Evolutionary conservation across 2,329 filamentous ascomycete genomes (phyloP).

Genomic region (Cordyceps fumosorosea): DNA sequence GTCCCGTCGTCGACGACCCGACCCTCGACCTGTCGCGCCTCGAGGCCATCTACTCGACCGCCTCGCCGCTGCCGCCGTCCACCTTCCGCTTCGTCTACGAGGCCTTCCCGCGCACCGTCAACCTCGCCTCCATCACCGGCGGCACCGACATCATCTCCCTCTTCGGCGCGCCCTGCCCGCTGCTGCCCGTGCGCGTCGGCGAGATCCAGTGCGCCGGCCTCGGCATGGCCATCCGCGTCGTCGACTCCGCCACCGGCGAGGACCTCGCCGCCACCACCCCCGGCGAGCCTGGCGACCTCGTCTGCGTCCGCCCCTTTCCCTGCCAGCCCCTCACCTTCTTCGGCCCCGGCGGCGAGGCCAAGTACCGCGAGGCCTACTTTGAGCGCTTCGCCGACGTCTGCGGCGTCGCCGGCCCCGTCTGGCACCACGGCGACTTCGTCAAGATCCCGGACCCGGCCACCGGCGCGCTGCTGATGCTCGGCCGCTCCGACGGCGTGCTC

Average conservation of each 20-base stretch:
- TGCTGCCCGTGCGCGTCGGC: slow-evolving; percentile 64
- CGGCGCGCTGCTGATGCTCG: slow-evolving; percentile 81
- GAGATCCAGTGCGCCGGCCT: slow-evolving; percentile 74
- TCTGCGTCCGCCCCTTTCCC: slow-evolving; percentile 81
- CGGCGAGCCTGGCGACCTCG: slow-evolving; percentile 75
- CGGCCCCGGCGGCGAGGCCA: slow-evolving; percentile 55
- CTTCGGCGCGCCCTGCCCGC: slow-evolving; percentile 77
- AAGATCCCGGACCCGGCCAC: slow-evolving; percentile 58
- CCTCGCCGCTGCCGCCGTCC: slow-evolving; percentile 83
- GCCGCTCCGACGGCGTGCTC: slow-evolving; percentile 83
- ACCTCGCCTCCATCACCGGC: slow-evolving; percentile 88
- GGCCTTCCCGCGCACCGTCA: slow-evolving; percentile 71
- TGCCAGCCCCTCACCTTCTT: slow-evolving; percentile 90
- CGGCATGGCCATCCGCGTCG: slow-evolving; percentile 67
- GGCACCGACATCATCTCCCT: slow-evolving; percentile 96
- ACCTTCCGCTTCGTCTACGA: slow-evolving; percentile 88
- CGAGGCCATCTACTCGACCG: slow-evolving; percentile 87
- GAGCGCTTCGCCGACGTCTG: slow-evolving; percentile 59
- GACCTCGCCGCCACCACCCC: slow-evolving; percentile 35
- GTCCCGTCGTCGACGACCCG: slow-evolving; percentile 44
- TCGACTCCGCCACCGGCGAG: slow-evolving; percentile 51
- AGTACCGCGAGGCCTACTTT: slow-evolving; percentile 83
- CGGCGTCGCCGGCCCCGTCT: slow-evolving; percentile 44
- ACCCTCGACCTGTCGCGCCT: slow-evolving; percentile 56
- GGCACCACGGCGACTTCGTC: slow-evolving; percentile 96